phyloP scores from a whole-genome alignment of 257 asterid species.

The Buddleja alternifolia region DNA sequence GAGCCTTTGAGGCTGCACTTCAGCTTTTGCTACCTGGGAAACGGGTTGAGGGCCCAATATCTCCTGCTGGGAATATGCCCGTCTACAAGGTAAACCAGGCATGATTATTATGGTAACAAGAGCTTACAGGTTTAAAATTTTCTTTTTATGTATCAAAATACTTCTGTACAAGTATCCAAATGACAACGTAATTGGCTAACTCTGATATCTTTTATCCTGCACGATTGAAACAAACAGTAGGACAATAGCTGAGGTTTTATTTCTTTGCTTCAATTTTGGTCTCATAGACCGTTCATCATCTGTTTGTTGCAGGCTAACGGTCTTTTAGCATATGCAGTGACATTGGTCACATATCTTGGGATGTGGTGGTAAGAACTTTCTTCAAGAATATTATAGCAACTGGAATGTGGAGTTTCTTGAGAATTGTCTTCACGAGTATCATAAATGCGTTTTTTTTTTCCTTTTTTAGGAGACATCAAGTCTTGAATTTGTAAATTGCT shows the following conservation, averaged over 20 bases:
- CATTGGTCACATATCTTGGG: constrained; percentile 67
- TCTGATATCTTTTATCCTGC: constrained; percentile 6
- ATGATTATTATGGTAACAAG: constrained; percentile 7
- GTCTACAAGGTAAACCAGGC: constrained; percentile 69
- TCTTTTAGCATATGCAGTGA: constrained; percentile 77
- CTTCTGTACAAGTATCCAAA: neutral
- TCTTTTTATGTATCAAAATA: too few relatives aligned
- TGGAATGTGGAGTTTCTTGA: constrained; percentile 16
- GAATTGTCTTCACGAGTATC: constrained; percentile 1
- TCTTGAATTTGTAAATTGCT: neutral
- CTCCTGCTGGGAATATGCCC: constrained; percentile 88
- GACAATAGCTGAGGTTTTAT: neutral
- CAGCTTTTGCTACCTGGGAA: constrained; percentile 93
- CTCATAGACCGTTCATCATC: constrained; percentile 21
- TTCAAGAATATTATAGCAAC: constrained; percentile 8
- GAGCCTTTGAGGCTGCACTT: constrained; percentile 84
- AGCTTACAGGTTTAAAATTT: neutral
- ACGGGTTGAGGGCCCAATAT: constrained; percentile 83
- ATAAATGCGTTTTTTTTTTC: neutral
- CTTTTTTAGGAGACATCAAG: constrained; percentile 9
- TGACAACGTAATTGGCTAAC: neutral
- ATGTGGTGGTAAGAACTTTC: constrained; percentile 85
- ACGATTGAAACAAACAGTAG: neutral
- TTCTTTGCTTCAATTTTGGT: constrained; percentile 10
- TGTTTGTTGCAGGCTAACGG: constrained; percentile 80